Conservation (phyloP, 2,329 filamentous ascomycete genomes). For the Lecanicillium sp. region DNA sequence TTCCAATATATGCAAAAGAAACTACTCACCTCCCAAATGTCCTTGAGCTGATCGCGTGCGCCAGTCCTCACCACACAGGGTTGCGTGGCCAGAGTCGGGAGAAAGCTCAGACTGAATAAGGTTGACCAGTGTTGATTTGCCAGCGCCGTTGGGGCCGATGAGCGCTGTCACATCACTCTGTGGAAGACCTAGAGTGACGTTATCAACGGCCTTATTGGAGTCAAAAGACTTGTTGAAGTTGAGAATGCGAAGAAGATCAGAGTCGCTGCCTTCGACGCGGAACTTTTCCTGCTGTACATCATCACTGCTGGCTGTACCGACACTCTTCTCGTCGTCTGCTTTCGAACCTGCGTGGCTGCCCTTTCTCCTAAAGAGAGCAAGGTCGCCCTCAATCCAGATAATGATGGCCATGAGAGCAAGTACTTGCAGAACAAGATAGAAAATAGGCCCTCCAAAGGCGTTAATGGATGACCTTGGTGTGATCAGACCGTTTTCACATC, state of each 20-base stretch:
- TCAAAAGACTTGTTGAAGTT: constrained; percentile 70
- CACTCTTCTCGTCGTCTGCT: no score
- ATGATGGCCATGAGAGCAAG: constrained; percentile 58
- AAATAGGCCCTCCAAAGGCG: constrained; percentile 66
- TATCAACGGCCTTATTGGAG: constrained; percentile 63
- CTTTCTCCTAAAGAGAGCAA: constrained; percentile 4
- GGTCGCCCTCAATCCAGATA: constrained; percentile 67
- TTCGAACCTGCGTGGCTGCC: no score
- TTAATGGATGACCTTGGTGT: constrained; percentile 59
- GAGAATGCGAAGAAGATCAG: constrained; percentile 61
- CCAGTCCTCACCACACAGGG: constrained; percentile 65
- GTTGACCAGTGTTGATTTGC: constrained; percentile 77
- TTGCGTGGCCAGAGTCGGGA: constrained; percentile 56
- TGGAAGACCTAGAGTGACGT: constrained; percentile 69
- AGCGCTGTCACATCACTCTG: constrained; percentile 73
- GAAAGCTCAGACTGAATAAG: constrained; percentile 72
- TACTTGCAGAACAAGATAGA: constrained; percentile 68
- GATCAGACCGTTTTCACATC: constrained; percentile 57
- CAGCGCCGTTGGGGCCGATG: constrained; percentile 77
- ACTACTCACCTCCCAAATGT: constrained; percentile 58
- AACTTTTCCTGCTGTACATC: constrained; percentile 1
- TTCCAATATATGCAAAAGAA: constrained; percentile 38
- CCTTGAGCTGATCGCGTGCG: constrained; percentile 47
- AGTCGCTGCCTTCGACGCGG: constrained; percentile 44
- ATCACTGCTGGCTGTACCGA: no score